Evolutionary conservation across 495 filamentous ascomycete genomes (phyloP), one percentile per base, ranked within the genome.

Genomic region (Hypomontagnella monticulosa): DNA sequence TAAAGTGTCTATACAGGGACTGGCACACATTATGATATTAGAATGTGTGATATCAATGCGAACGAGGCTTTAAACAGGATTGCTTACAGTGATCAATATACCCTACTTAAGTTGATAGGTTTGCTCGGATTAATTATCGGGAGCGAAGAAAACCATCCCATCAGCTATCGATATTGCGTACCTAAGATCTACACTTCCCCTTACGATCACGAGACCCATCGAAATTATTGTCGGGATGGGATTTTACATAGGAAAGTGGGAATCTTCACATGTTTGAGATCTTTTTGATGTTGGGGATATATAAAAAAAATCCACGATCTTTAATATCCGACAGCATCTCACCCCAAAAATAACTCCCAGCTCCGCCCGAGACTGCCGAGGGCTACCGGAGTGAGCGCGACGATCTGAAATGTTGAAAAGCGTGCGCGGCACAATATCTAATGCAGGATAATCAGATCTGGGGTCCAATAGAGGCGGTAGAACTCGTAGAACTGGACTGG

Each of bases 311-410:
- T 57, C 58, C 42, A n/a, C 42, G 14, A 43, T 68, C 23, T 34
- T 46, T 60, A 60, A 53, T 67, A 58, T 41, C 57, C 30, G 47
- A 44, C 23, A 55, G 43, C 40, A 38, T 14, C n/a, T 30, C 48
- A 48, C 58, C 47, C 47, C 52, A 58, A 58, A 58, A 50, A 52
- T 46, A 50, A 44, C 23, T 50, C 4, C 9, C 38, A 30, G 50
- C 57, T 47, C 43, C 49, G 55, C 14, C 49, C 55, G 48, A 51
- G 23, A 54, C 38, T 47, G 27, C 58, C 54, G 58, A 57, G 47
- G 47, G 58, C 40, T 67, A 40, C 58, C 48, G 58, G 58, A 16
- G 32, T 19, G 42, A 42, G 32, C 20, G 44, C 12, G 49, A 56
- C 51, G 27, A 43, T 63, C 49, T 61, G 40, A 55, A 19, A 63